These are phyloP conservation scores for Grifola frondosa DNA, from an alignment of 1,284 basidiomycete genomes.

Conservation along the genomic window DNA sequence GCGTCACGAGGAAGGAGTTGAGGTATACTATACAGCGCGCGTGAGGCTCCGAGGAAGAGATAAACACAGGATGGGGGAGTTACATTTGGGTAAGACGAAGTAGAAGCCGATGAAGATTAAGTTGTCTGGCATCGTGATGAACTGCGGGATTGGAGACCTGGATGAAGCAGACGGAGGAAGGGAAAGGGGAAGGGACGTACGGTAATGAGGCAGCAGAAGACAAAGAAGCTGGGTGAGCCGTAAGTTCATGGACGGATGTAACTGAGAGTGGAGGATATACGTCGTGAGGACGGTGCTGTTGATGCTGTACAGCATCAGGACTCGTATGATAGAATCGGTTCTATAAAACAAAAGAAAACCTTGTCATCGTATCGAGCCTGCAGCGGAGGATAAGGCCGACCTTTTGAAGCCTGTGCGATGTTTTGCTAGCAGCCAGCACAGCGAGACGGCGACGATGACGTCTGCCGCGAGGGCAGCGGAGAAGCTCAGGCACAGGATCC, in stretches of 20 bases:
- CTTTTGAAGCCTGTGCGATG: neutral
- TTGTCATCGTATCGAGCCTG: too few species aligned
- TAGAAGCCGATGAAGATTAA: slow-evolving; percentile 27
- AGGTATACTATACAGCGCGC: slow-evolving; percentile 15
- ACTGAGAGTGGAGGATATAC: too few species aligned
- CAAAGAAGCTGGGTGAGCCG: slow-evolving; percentile 10
- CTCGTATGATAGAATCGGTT: slow-evolving; percentile 11
- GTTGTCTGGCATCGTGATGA: slow-evolving; percentile 22
- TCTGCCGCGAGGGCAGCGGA: slow-evolving; percentile 1
- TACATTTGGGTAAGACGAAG: slow-evolving; percentile 23
- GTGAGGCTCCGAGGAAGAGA: too few species aligned
- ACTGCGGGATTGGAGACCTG: slow-evolving; percentile 16
- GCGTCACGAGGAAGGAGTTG: slow-evolving; percentile 15
- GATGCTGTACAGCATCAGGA: slow-evolving; percentile 14
- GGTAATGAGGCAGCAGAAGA: slow-evolving; percentile 7
- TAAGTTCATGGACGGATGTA: too few species aligned
- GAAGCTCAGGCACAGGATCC: slow-evolving; percentile 3
- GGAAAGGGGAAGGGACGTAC: too few species aligned
- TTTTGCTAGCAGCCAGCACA: slow-evolving; percentile 1
- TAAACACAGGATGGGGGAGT: slow-evolving; percentile 1
- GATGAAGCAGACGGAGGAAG: too few species aligned
- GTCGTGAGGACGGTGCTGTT: slow-evolving; percentile 16
- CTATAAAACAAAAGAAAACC: too few species aligned
- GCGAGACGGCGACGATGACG: slow-evolving; percentile 1
- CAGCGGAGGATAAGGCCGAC: too few species aligned